A percentile compares a stretch with the other conserved stretches of the same genome.
phyloP scores from a whole-genome alignment of 2,329 filamentous ascomycete species.

The Harringtonia aguacate region DNA sequence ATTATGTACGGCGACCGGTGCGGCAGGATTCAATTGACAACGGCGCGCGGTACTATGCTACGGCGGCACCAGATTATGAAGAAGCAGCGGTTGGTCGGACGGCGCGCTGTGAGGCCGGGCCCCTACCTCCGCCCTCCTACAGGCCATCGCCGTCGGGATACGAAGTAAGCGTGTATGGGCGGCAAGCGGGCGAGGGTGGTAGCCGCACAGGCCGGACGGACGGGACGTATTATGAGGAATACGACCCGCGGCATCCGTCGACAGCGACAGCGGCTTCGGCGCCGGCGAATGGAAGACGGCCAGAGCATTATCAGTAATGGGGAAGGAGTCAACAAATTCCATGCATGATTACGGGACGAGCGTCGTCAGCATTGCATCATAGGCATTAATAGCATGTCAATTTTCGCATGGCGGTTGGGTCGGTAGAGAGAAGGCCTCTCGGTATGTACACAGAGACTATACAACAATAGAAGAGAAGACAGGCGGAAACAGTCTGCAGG shows the following conservation, averaged over 20 bases:
- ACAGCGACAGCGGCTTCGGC: constrained; percentile 12
- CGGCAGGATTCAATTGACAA: constrained; percentile 7
- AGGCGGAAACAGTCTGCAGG: too few species aligned
- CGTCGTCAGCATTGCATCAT: too few species aligned
- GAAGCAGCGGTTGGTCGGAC: neutral
- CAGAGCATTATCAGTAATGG: constrained; percentile 9
- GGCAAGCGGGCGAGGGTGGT: neutral
- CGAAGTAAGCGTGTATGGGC: neutral
- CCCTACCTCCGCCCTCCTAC: neutral
- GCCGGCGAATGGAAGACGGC: constrained; percentile 2
- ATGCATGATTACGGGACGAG: too few species aligned
- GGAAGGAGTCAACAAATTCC: too few species aligned
- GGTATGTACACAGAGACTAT: too few species aligned
- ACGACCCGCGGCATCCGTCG: constrained; percentile 30
- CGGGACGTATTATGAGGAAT: constrained; percentile 26
- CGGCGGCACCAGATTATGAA: constrained; percentile 2
- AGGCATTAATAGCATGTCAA: too few species aligned
- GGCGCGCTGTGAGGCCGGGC: neutral
- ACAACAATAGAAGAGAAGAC: too few species aligned
- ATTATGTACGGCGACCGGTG: constrained; percentile 31
- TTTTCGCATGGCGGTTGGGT: too few species aligned
- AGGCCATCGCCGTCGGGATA: too few species aligned
- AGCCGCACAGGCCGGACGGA: neutral
- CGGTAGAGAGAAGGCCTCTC: too few species aligned
- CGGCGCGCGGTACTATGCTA: constrained; percentile 5